Percentiles rank a stretch among this genome's conserved stretches.
phyloP scores from a whole-genome alignment of 257 asterid genomes.

The Scutellaria minor region DNA sequence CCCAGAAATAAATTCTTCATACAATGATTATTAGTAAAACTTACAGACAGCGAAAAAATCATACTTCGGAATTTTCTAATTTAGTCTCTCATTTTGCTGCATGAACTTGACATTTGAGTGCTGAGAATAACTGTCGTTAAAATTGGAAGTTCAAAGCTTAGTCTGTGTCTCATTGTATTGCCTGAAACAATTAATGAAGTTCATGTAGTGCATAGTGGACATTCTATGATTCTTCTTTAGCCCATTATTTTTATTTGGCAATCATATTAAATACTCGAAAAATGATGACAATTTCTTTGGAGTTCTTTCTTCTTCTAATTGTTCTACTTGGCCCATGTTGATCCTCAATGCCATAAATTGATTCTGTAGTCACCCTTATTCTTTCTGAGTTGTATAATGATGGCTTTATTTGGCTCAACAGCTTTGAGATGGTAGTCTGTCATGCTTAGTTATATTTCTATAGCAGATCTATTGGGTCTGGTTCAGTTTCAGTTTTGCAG shows the following conservation, averaged over 20 bases:
- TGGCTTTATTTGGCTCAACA: background rate
- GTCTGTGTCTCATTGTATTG: constrained; percentile 2
- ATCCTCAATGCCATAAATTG: background rate
- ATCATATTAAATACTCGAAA: background rate
- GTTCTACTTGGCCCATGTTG: background rate
- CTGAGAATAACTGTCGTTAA: background rate
- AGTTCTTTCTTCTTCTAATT: background rate
- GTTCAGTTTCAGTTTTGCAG: background rate
- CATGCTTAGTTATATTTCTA: background rate
- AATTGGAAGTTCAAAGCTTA: background rate
- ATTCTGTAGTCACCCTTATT: too few relatives aligned
- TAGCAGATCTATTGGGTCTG: background rate
- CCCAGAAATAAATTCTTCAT: background rate
- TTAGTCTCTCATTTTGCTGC: constrained; percentile 7
- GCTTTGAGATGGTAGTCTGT: background rate
- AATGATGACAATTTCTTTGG: background rate
- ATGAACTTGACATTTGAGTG: constrained; percentile 14
- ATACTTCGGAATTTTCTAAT: background rate
- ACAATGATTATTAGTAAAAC: background rate
- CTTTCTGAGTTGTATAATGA: background rate
- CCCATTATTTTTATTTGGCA: background rate
- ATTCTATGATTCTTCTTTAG: too few relatives aligned
- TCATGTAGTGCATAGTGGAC: too few relatives aligned
- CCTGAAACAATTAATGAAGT: too few relatives aligned
- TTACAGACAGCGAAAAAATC: background rate